These are phyloP conservation scores for Phytophthora nicotianae DNA, from an alignment of 352 stramenopile species.

Conservation along the genomic window DNA sequence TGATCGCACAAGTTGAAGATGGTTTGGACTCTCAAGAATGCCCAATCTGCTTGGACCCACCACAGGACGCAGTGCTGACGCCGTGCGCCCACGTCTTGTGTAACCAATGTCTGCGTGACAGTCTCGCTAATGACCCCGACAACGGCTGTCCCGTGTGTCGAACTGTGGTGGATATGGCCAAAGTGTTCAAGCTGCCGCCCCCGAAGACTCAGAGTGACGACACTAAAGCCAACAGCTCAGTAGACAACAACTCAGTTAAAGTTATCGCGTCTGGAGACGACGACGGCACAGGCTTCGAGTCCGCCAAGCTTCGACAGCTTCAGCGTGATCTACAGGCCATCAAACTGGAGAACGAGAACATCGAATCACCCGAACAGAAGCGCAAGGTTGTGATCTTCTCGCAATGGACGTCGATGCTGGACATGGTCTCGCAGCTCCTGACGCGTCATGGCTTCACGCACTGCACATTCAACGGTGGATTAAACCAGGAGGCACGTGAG, in stretches of 20 bases:
- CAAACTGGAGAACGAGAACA: constrained; percentile 51
- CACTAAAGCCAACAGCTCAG: neutral
- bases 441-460: constrained; percentile 51
- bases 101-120: constrained; percentile 69
- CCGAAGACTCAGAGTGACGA: constrained; percentile 17
- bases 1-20: constrained; percentile 82
- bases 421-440: constrained; percentile 75
- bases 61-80: constrained; percentile 74
- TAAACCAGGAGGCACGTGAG: constrained; percentile 75
- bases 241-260: neutral
- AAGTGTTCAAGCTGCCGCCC: constrained; percentile 59
- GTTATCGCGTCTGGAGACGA: constrained; percentile 4
- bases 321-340: constrained; percentile 67
- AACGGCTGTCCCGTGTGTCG: constrained; percentile 82
- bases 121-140: constrained; percentile 60
- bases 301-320: constrained; percentile 72
- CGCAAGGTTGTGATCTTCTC: constrained; percentile 92
- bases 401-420: constrained; percentile 91
- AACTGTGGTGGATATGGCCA: constrained; percentile 57
- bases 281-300: constrained; percentile 52
- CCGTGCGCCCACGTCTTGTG: constrained; percentile 89
- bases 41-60: constrained; percentile 84
- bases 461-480: constrained; percentile 75
- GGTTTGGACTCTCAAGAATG: constrained; percentile 83
- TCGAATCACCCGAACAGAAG: constrained; percentile 29